phyloP scores from a whole-genome alignment of 1,284 basidiomycete species.

The Cryptococcus sp. region DNA sequence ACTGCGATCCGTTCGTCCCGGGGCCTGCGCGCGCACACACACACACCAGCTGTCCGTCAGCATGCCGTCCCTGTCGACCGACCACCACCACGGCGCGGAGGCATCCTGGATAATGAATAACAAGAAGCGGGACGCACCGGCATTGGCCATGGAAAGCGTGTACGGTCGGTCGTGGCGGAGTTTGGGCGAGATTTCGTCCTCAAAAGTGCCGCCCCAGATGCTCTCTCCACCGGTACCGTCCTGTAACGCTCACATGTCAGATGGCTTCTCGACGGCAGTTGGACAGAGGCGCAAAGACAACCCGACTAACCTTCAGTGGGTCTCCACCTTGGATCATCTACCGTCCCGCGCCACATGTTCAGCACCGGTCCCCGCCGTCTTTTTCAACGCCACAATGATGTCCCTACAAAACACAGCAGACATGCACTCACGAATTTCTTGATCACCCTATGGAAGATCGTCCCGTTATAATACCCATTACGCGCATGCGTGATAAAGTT shows the following conservation, averaged over 20 bases:
- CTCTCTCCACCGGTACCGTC: conserved; percentile 97
- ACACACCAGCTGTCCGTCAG: not conserved
- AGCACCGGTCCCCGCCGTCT: too few species aligned
- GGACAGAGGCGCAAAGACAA: not conserved
- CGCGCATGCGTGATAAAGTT: conserved; percentile 95
- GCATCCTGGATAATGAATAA: not conserved
- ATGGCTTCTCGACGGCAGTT: too few species aligned
- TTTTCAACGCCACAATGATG: too few species aligned
- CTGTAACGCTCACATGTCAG: conserved; percentile 39
- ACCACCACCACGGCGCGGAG: not conserved
- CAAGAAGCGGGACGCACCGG: conserved; percentile 28
- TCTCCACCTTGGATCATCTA: conserved; percentile 97
- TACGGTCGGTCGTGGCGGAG: conserved; percentile 93
- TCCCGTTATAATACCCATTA: conserved; percentile 82
- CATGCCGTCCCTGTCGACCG: not conserved
- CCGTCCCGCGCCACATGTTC: not conserved
- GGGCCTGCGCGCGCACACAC: conserved; percentile 61
- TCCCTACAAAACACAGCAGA: not conserved
- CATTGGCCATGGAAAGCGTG: conserved; percentile 98
- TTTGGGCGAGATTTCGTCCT: conserved; percentile 89
- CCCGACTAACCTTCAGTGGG: conserved; percentile 57
- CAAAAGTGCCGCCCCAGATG: conserved; percentile 92
- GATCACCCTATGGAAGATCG: conserved; percentile 97
- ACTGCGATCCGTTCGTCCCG: conserved; percentile 83
- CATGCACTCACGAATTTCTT: conserved; percentile 72